Conservation (phyloP, 2,329 filamentous ascomycete genomes). For the Periconia sp. region DNA sequence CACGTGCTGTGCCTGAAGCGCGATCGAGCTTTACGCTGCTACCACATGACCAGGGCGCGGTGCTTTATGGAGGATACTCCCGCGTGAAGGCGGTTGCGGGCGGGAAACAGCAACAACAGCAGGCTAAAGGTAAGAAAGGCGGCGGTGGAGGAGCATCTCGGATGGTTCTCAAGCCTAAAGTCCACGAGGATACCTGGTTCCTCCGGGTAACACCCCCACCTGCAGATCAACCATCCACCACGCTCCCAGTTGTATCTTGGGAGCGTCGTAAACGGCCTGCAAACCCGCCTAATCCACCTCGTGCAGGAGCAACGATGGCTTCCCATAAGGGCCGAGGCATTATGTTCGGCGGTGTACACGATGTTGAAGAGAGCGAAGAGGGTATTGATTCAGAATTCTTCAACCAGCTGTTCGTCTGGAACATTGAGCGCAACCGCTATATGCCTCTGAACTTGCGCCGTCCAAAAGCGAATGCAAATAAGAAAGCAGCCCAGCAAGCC, state of each 20-base stretch:
- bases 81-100: constrained; percentile 73
- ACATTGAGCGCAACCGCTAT: constrained; percentile 92
- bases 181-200: constrained; percentile 96
- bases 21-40: constrained; percentile 91
- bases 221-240: constrained; percentile 68
- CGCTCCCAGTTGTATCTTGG: constrained; percentile 81
- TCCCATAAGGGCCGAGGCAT: constrained; percentile 94
- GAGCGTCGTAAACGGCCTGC: constrained; percentile 91
- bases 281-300: constrained; percentile 81
- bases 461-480: constrained; percentile 71
- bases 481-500: constrained; percentile 52
- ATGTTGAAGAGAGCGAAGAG: constrained; percentile 89
- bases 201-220: constrained; percentile 78
- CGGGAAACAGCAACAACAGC: constrained; percentile 67
- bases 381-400: constrained; percentile 98
- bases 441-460: constrained; percentile 82
- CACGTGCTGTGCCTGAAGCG: constrained; percentile 86
- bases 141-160: constrained; percentile 66
- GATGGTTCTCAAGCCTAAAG: constrained; percentile 81
- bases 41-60: constrained; percentile 87
- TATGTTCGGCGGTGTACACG: constrained; percentile 91
- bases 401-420: constrained; percentile 90
- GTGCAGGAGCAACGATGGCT: constrained; percentile 91
- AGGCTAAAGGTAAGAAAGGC: constrained; percentile 43
- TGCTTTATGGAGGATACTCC: constrained; percentile 92